Base-by-base conservation (phyloP, 805 yeast species). In the Kazachstania taianensis region DNA sequence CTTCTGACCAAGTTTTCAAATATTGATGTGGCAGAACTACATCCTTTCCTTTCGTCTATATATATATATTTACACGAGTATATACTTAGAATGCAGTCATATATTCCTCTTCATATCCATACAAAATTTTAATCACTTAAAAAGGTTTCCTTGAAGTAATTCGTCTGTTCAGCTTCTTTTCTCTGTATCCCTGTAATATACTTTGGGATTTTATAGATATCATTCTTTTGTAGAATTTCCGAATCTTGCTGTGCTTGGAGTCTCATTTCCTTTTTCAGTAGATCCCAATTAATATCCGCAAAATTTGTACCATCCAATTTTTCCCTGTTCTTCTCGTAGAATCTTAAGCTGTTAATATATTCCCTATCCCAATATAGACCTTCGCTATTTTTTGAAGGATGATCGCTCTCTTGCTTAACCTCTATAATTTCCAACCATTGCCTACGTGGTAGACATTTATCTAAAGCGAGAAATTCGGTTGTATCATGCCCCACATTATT, bases 1-100 rank as follows among this genome's bases (percentile, higher is more conserved):
- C 73, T 61, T 80, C 81, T 66, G 85, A 81, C 40, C 77, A 82
- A 53, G 97, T 92, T 37, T 89, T 74, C 68, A 92, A 92, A 67
- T 87, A 83, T 57, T 87, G 73, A 55, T n/a, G 17, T 16, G n/a
- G n/a, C n/a, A n/a, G n/a, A n/a, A n/a, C n/a, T n/a, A 26, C 22
- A 19, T 23, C 7, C 17, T 23, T 16, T 9, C 24, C 20, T 29
- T 27, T 15, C 9, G 13, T 32, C 36, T 25, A 18, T 36, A 39
- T 24, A 39, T 40, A 34, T 37, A 33, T 36, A 28, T 30, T 13
- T 34, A 27, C 18, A 22, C 12, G 19, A 16, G 9, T 25, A 18
- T 20, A 30, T 30, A 14, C 8, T n/a, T 8, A 13, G 7, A 18
- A 23, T 15, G 13, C 17, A n/a, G 16, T 23, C 20, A 32, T 16